Evolutionary conservation across 345 rosid species (phyloP).

Genomic region (Eucalyptus cloeziana): DNA sequence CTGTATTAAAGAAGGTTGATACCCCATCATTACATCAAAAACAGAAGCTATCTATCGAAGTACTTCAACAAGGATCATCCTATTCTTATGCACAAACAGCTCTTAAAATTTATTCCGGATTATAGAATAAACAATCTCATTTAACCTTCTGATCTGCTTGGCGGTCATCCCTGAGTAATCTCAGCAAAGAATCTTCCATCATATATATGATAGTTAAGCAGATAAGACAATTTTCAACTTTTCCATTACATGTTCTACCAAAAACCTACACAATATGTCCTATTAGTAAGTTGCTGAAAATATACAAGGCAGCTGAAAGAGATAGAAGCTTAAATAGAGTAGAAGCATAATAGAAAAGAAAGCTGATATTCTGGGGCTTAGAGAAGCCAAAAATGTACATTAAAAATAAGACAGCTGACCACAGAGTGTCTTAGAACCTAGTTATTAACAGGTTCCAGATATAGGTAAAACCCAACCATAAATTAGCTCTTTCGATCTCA

Average conservation of each 20-base stretch:
- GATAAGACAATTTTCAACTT: not conserved
- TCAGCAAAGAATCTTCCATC: not conserved
- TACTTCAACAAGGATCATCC: not conserved
- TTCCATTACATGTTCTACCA: not conserved
- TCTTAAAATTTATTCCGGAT: not conserved
- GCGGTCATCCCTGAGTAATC: not conserved
- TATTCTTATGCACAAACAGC: not conserved
- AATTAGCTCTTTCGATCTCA: not conserved
- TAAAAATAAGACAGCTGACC: not conserved
- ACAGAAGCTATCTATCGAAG: not conserved
- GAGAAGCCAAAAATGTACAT: not conserved
- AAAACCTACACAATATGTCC: not conserved
- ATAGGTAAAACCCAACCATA: not conserved
- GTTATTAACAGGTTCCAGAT: not conserved
- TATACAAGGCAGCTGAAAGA: not conserved
- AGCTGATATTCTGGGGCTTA: not conserved
- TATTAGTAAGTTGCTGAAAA: not conserved
- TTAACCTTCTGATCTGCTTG: not conserved
- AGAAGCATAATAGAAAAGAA: not conserved
- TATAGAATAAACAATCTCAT: not conserved
- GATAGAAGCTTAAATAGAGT: not conserved
- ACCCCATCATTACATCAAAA: not conserved
- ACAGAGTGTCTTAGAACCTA: not conserved
- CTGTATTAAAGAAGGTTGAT: not conserved
- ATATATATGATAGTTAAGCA: not conserved